Evolutionary conservation across 441 rosid genomes (phyloP).

Genomic region (Gossypium davidsonii): DNA sequence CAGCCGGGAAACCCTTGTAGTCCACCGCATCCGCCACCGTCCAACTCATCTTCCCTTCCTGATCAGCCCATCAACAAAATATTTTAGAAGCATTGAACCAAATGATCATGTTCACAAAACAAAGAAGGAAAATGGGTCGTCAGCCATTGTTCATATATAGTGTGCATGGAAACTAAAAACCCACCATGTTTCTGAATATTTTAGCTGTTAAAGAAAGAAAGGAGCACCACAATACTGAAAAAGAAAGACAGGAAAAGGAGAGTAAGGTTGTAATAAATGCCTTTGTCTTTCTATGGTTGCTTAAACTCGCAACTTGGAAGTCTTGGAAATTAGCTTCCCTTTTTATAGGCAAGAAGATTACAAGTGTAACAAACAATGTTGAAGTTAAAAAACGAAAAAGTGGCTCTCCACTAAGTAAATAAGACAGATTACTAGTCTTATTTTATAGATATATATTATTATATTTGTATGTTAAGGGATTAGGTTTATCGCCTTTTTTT

Average conservation of each 20-base stretch:
- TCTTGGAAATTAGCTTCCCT: constrained; percentile 11
- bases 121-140: neutral
- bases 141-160: neutral
- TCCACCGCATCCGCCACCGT: constrained; percentile 47
- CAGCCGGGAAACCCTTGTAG: constrained; percentile 47
- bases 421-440: constrained; percentile 23
- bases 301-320: constrained; percentile 8
- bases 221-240: constrained; percentile 3
- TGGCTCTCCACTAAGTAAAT: constrained; percentile 29
- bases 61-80: neutral
- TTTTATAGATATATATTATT: too few species aligned
- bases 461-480: constrained; percentile 13
- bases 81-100: neutral
- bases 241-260: constrained; percentile 5
- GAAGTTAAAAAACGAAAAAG: constrained; percentile 4
- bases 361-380: constrained; percentile 6
- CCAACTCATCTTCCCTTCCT: constrained; percentile 52
- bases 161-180: constrained; percentile 7
- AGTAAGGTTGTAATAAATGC: neutral
- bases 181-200: constrained; percentile 24
- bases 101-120: neutral
- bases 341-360: constrained; percentile 30
- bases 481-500: constrained; percentile 9
- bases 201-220: constrained; percentile 2
- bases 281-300: constrained; percentile 6